Conservation (phyloP, 148 eudicot species). For the Rhododendron mucronatum region DNA sequence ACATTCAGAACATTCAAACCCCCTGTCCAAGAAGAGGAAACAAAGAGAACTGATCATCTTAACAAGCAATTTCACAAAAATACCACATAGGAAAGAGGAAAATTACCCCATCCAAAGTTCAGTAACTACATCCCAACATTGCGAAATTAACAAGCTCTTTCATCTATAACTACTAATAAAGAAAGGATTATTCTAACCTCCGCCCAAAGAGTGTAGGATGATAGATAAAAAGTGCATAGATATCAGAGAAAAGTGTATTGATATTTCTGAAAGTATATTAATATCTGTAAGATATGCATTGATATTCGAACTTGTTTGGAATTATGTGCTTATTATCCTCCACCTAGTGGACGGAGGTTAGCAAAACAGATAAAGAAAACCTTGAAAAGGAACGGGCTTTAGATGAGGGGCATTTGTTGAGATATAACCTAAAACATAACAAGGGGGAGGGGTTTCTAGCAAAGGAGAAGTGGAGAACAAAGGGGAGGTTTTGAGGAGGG, state of each 20-base stretch:
- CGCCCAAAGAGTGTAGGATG: too few species aligned
- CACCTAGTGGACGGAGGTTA: too few species aligned
- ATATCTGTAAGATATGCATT: too few species aligned
- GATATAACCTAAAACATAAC: not conserved
- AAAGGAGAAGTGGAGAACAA: not conserved
- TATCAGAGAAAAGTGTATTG: too few species aligned
- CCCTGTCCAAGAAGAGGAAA: constrained; percentile 37
- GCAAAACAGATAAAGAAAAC: not conserved
- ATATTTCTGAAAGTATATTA: too few species aligned
- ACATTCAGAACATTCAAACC: constrained; percentile 50
- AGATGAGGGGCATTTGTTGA: not conserved
- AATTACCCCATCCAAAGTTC: not conserved
- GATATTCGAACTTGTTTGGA: too few species aligned
- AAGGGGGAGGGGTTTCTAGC: not conserved
- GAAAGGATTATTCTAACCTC: too few species aligned
- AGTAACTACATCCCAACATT: not conserved
- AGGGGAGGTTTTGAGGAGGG: not conserved
- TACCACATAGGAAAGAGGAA: not conserved
- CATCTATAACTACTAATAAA: not conserved
- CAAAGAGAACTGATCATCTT: not conserved
- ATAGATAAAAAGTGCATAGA: too few species aligned
- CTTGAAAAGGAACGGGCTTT: not conserved
- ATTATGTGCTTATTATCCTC: too few species aligned
- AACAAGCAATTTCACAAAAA: not conserved
- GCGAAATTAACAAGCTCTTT: not conserved